A percentile compares a stretch with the other conserved stretches of the same genome.
Conservation (phyloP, 345 rosid genomes). For the Lumnitzera racemosa region DNA sequence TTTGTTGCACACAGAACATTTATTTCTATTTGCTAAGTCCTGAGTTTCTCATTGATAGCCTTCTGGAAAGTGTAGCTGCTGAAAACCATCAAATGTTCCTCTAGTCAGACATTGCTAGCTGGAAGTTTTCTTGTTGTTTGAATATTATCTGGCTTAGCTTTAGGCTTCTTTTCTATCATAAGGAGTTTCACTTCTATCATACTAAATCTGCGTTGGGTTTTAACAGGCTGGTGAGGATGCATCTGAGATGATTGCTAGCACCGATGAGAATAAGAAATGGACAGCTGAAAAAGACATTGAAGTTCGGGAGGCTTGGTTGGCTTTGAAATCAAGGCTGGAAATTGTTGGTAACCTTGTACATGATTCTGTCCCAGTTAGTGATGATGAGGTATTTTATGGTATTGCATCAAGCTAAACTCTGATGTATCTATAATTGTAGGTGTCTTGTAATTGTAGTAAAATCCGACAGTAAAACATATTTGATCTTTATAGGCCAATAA, state of each 20-base stretch:
- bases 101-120: no score
- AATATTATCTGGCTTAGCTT: no score
- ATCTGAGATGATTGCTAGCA: slow-evolving; percentile 40
- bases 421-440: not conserved
- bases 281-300: slow-evolving; percentile 54
- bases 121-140: no score
- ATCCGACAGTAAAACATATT: not conserved
- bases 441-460: not conserved
- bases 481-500: slow-evolving; percentile 52
- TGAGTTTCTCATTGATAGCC: no score
- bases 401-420: not conserved
- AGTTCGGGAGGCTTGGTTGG: slow-evolving; percentile 51
- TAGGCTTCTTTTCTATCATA: no score
- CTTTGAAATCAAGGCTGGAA: slow-evolving; percentile 49
- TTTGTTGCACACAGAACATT: no score
- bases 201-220: not conserved
- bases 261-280: slow-evolving; percentile 45
- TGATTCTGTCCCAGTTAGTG: slow-evolving; percentile 67
- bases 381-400: slow-evolving; percentile 53
- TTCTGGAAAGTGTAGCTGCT: no score
- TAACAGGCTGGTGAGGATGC: slow-evolving; percentile 46
- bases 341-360: slow-evolving; percentile 80
- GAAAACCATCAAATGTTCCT: no score
- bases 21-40: no score
- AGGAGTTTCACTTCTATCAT: no score